These are phyloP conservation scores for Mortierella sp. DNA, from an alignment of 371 early-diverging fungal species.

Conservation along the genomic window DNA sequence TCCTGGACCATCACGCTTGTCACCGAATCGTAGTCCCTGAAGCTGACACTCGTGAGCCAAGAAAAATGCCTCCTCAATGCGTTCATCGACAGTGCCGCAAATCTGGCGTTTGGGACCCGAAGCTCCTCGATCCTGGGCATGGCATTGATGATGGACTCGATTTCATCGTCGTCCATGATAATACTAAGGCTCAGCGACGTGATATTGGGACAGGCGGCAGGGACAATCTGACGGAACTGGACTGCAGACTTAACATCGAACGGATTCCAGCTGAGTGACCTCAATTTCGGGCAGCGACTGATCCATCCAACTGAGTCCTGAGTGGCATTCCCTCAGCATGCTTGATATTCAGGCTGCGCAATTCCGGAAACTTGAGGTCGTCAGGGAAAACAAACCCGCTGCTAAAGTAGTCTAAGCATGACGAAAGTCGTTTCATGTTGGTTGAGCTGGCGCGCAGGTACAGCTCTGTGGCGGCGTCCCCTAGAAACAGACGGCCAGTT, in stretches of 20 bases:
- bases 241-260: neutral
- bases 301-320: slow-evolving; percentile 19
- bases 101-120: slow-evolving; percentile 2
- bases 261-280: slow-evolving; percentile 20
- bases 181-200: slow-evolving; percentile 10
- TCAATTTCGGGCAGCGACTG: slow-evolving; percentile 34
- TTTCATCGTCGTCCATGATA: slow-evolving; percentile 6
- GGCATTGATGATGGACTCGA: slow-evolving; percentile 18
- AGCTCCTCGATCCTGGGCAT: slow-evolving; percentile 29
- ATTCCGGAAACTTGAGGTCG: slow-evolving; percentile 17
- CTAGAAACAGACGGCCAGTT: neutral
- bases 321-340: neutral
- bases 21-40: no score
- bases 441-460: slow-evolving; percentile 6
- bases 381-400: neutral
- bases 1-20: no score
- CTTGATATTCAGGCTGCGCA: slow-evolving; percentile 18
- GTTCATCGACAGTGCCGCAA: slow-evolving; percentile 3
- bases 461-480: neutral
- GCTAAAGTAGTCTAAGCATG: slow-evolving; percentile 3
- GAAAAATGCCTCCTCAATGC: slow-evolving; percentile 27
- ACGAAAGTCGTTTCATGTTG: slow-evolving; percentile 14
- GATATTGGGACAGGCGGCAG: slow-evolving; percentile 18
- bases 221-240: slow-evolving; percentile 5
- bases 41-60: slow-evolving; percentile 2